Conservation (phyloP, 1,139 yeast genomes). For the Pichia sp. region DNA sequence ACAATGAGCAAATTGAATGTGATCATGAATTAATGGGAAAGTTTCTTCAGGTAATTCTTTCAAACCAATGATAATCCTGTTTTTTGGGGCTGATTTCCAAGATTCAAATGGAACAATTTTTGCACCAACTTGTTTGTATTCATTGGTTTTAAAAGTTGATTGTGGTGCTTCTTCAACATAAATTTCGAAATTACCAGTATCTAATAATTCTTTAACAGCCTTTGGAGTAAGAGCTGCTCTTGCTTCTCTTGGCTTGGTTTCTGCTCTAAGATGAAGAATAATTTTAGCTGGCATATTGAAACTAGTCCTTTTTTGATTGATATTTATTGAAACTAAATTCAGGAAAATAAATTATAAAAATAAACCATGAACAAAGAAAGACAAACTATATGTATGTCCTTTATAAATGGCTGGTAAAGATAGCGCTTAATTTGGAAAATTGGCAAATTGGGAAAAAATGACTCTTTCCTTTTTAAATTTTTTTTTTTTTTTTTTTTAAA, state of each 20-base stretch:
- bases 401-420: too few relatives aligned
- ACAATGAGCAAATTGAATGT: conserved; percentile 97
- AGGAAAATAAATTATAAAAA: too few relatives aligned
- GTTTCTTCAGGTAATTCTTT: conserved; percentile 94
- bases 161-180: conserved; percentile 83
- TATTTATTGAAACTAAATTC: too few relatives aligned
- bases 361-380: too few relatives aligned
- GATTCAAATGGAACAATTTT: conserved; percentile 86
- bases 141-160: conserved; percentile 69
- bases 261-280: conserved; percentile 81
- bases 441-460: too few relatives aligned
- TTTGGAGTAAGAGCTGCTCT: conserved; percentile 95
- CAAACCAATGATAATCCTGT: conserved; percentile 84
- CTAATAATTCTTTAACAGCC: conserved; percentile 74
- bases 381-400: too few relatives aligned
- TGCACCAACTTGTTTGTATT: conserved; percentile 78
- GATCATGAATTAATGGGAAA: conserved; percentile 91
- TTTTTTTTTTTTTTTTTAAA: too few relatives aligned
- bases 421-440: too few relatives aligned
- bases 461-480: too few relatives aligned
- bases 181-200: conserved; percentile 75
- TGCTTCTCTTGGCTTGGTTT: conserved; percentile 93
- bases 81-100: conserved; percentile 86
- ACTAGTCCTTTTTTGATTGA: too few relatives aligned
- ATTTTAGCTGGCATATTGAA: conserved; percentile 32